Conservation (phyloP, 768 basidiomycete species). For the Podaxis mareebaensis region DNA sequence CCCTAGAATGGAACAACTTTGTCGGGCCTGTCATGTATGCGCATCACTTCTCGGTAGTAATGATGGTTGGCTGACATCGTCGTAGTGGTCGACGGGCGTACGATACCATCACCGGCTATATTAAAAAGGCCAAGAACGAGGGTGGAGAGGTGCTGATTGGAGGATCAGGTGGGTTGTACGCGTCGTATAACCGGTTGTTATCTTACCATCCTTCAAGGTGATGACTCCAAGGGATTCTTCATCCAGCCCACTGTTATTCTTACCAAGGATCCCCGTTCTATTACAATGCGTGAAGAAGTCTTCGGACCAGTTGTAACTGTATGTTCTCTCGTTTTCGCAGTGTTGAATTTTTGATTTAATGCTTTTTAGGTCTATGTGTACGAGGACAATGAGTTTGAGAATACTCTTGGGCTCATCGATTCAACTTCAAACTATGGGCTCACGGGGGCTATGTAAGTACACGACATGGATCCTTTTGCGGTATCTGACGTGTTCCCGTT, state of each 20-base stretch:
- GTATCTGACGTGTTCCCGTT: conserved; percentile 17
- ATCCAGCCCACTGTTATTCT: conserved; percentile 93
- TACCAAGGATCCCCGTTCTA: conserved; percentile 83
- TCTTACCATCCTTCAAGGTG: conserved; percentile 42
- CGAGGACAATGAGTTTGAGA: conserved; percentile 83
- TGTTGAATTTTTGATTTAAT: conserved; percentile 5
- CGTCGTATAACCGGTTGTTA: not conserved
- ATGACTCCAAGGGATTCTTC: conserved; percentile 92
- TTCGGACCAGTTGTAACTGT: conserved; percentile 96
- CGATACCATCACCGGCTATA: conserved; percentile 82
- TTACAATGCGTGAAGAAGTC: conserved; percentile 94
- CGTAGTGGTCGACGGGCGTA: conserved; percentile 80
- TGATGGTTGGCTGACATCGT: conserved; percentile 7
- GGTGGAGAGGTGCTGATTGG: conserved; percentile 92
- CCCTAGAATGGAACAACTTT: conserved; percentile 79
- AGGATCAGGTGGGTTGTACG: conserved; percentile 56
- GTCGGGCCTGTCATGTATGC: conserved; percentile 94
- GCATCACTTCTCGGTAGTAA: conserved; percentile 8
- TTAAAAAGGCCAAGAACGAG: conserved; percentile 81
- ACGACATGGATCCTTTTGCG: not conserved
- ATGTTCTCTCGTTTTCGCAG: conserved; percentile 16
- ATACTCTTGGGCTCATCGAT: conserved; percentile 87
- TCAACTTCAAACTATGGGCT: conserved; percentile 84
- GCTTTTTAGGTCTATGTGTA: conserved; percentile 79
- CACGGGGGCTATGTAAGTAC: conserved; percentile 88